phyloP scores from a whole-genome alignment of 2,329 filamentous ascomycete species.

The Pseudofabraea citricarpa region DNA sequence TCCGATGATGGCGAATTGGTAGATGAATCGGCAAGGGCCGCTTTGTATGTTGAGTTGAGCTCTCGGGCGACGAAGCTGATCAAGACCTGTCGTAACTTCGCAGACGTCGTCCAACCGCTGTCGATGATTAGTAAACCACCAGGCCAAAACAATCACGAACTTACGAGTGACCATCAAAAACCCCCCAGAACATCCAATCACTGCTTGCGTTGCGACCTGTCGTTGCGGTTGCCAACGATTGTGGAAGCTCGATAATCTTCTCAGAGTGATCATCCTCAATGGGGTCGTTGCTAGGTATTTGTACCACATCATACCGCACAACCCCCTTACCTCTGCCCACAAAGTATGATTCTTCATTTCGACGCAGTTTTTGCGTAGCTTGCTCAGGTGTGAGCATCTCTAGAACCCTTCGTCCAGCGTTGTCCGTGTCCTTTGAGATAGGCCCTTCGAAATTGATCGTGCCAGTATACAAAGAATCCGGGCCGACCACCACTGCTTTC shows the following conservation, averaged over 20 bases:
- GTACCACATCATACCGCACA: constrained; percentile 88
- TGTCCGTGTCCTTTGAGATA: constrained; percentile 81
- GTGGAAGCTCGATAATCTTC: constrained; percentile 90
- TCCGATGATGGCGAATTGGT: constrained; percentile 65
- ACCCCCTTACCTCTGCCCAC: constrained; percentile 88
- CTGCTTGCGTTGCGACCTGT: constrained; percentile 46
- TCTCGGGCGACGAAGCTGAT: constrained; percentile 92
- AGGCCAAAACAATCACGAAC: constrained; percentile 32
- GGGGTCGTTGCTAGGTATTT: constrained; percentile 92
- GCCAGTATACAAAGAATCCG: constrained; percentile 85
- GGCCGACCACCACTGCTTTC: constrained; percentile 81
- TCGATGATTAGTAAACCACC: no score
- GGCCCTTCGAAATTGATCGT: constrained; percentile 81
- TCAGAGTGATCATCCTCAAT: constrained; percentile 98
- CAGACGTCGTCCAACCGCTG: constrained; percentile 96
- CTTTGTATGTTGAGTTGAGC: constrained; percentile 86
- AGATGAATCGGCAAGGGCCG: constrained; percentile 53
- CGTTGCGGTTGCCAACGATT: constrained; percentile 39
- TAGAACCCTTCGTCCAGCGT: constrained; percentile 77
- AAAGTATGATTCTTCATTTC: constrained; percentile 86
- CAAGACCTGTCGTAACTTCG: constrained; percentile 85
- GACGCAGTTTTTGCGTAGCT: constrained; percentile 81
- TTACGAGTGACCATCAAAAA: constrained; percentile 95
- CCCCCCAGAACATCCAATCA: constrained; percentile 99
- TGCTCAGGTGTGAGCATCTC: constrained; percentile 97